A percentile compares a stretch with the other conserved stretches of the same genome.
phyloP scores from a whole-genome alignment of 371 early-diverging fungal species.

The Apophysomyces ossiformis region DNA sequence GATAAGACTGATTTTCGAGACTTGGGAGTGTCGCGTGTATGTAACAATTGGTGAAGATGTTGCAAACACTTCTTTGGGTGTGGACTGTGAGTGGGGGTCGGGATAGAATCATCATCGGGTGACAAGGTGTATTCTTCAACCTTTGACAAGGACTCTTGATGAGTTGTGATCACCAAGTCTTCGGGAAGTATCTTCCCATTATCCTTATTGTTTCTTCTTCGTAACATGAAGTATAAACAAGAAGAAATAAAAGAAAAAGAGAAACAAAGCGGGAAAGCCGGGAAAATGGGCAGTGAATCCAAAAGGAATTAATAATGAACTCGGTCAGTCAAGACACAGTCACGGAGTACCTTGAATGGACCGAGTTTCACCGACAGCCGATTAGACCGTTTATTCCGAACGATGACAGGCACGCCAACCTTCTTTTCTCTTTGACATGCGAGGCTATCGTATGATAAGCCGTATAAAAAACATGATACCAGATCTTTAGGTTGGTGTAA shows the following conservation, averaged over 20 bases:
- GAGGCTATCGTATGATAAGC: background rate
- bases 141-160: background rate
- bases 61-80: slow-evolving; percentile 7
- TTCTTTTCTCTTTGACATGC: background rate
- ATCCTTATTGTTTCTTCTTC: slow-evolving; percentile 7
- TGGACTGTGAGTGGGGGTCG: background rate
- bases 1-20: background rate
- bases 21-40: slow-evolving; percentile 6
- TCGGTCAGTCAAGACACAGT: background rate
- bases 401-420: background rate
- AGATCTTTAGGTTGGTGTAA: slow-evolving; percentile 5
- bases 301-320: slow-evolving; percentile 1
- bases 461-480: background rate
- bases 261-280: background rate
- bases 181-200: slow-evolving; percentile 2
- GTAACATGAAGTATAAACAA: background rate
- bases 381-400: background rate
- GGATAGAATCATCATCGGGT: background rate
- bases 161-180: background rate
- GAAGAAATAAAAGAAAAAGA: background rate
- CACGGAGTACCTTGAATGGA: background rate
- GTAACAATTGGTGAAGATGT: background rate
- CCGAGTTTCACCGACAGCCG: slow-evolving; percentile 8
- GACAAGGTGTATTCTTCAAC: slow-evolving; percentile 1
- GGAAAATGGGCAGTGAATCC: no score